These are phyloP conservation scores for Crithidia acanthocephali DNA, from an alignment of 208 protist genomes.

Conservation along the genomic window DNA sequence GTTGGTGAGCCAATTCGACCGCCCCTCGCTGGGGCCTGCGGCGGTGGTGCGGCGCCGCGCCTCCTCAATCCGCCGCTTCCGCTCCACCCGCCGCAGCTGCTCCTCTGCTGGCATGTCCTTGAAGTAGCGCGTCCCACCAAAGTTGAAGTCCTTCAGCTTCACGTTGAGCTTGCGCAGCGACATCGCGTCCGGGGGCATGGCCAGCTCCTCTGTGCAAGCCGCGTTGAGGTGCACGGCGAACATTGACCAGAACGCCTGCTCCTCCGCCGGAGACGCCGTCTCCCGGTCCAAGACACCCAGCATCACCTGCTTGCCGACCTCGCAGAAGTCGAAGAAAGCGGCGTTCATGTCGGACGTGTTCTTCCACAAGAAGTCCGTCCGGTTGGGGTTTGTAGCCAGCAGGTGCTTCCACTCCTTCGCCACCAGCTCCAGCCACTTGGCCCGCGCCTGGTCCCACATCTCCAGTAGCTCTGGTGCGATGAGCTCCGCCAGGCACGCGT, in stretches of 20 bases:
- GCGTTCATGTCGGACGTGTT: conserved; percentile 83
- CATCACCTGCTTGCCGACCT: conserved; percentile 85
- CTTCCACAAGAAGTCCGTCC: conserved; percentile 81
- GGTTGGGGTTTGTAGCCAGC: conserved; percentile 44
- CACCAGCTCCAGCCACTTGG: conserved; percentile 68
- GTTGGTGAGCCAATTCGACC: conserved; percentile 68
- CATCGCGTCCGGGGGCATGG: conserved; percentile 73
- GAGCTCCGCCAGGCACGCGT: conserved; percentile 37
- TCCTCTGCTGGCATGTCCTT: conserved; percentile 88
- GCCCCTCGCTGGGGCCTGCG: conserved; percentile 5
- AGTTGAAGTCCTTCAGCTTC: conserved; percentile 92
- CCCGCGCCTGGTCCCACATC: conserved; percentile 66
- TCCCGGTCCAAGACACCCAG: conserved; percentile 64
- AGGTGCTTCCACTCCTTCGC: conserved; percentile 60
- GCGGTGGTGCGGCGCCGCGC: conserved; percentile 39
- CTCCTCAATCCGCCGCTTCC: conserved; percentile 71
- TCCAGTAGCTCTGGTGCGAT: conserved; percentile 54
- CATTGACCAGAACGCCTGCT: conserved; percentile 76
- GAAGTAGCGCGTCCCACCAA: conserved; percentile 91
- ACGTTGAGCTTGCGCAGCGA: conserved; percentile 88
- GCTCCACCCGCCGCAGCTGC: conserved; percentile 59
- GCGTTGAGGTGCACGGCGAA: conserved; percentile 69
- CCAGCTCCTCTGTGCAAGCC: conserved; percentile 51
- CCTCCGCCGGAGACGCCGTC: conserved; percentile 43
- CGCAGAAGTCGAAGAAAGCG: conserved; percentile 90